Evolutionary conservation across 768 basidiomycete genomes (phyloP), one percentile per base, ranked within the genome.

Genomic region (Polyporus arcularius): DNA sequence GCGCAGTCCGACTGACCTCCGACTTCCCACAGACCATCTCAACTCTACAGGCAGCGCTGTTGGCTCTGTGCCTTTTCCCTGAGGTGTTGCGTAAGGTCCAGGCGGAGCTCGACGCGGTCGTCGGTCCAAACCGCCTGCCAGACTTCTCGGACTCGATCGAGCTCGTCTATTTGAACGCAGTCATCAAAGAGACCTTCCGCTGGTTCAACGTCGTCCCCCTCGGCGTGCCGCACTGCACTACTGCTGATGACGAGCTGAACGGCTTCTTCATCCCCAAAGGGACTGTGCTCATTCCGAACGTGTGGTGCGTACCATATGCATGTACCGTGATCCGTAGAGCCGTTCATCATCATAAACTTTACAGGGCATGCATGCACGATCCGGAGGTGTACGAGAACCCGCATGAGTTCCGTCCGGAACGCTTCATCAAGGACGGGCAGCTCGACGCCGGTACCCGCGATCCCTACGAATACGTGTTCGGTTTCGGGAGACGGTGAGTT

Each of bases 211-310:
- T 59, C n/a, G 42, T 60, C 11, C 57, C 64, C 18, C 40, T 65
- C 40, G 49, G 58, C 26, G 15, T 65, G 3, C 53, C 63, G 2
- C 79, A 80, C 62, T 61, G 69, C 18, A 73, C 68, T 50, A 73
- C 68, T 1, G 65, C 75, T 35, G 77, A 79, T 60, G 76, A 77
- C 66, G 76, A 74, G 3, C 78, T 78, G 57, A 64, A 68, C 4
- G 78, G 76, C 3, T 65, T 75, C 46, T 78, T 72, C 55, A 77
- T 79, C 38, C 76, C 76, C 0, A 68, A 70, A 47, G 74, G 74
- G 7, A 51, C 64, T 1, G 51, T 58, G 4, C 52, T 68, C 1
- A 30, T 70, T 15, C 48, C 57, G 6, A 66, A 66, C 56, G 46
- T 55, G 21, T 66, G 65, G 65, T 64, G 10, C 32, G 53, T 48